A percentile compares a stretch with the other conserved stretches of the same genome.
phyloP scores from a whole-genome alignment of 2,329 filamentous ascomycete genomes.

The Fusarium albosuccineum region DNA sequence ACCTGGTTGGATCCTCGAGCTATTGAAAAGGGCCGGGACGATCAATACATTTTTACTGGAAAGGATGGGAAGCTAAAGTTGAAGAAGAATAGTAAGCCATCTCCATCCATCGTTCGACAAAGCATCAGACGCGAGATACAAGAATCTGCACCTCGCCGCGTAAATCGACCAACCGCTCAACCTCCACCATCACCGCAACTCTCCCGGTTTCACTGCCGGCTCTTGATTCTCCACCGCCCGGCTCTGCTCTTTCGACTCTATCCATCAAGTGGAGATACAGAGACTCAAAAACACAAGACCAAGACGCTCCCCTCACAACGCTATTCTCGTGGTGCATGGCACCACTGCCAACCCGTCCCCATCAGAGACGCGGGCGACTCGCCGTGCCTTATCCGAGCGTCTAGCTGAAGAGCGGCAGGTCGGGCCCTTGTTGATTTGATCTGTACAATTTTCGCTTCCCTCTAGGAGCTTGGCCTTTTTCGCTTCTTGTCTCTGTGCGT shows the following conservation, averaged over 20 bases:
- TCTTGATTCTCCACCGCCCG: slow-evolving; percentile 18
- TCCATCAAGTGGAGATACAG: slow-evolving; percentile 6
- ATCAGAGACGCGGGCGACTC: slow-evolving; percentile 8
- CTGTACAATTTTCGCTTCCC: neutral
- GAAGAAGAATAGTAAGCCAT: slow-evolving; percentile 16
- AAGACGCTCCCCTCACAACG: slow-evolving; percentile 22
- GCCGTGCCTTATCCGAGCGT: slow-evolving; percentile 25
- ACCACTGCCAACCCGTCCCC: slow-evolving; percentile 36
- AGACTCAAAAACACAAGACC: neutral
- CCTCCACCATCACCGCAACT: slow-evolving; percentile 1
- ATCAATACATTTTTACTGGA: slow-evolving; percentile 3
- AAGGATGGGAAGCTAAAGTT: too few relatives aligned
- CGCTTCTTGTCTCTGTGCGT: slow-evolving; percentile 25
- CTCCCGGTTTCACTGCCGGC: slow-evolving; percentile 24
- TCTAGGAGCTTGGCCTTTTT: slow-evolving; percentile 1
- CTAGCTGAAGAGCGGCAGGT: neutral
- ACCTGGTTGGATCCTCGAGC: neutral
- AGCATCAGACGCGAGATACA: slow-evolving; percentile 1
- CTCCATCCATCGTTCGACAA: slow-evolving; percentile 23
- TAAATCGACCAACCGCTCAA: neutral
- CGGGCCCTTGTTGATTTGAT: too few relatives aligned
- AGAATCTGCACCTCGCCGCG: neutral
- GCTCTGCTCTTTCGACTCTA: neutral
- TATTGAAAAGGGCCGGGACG: slow-evolving; percentile 7
- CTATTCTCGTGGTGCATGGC: slow-evolving; percentile 45